Percentiles rank a stretch among this genome's conserved stretches.
Conservation (phyloP, 768 basidiomycete genomes). For the Hygrocybe punicea region DNA sequence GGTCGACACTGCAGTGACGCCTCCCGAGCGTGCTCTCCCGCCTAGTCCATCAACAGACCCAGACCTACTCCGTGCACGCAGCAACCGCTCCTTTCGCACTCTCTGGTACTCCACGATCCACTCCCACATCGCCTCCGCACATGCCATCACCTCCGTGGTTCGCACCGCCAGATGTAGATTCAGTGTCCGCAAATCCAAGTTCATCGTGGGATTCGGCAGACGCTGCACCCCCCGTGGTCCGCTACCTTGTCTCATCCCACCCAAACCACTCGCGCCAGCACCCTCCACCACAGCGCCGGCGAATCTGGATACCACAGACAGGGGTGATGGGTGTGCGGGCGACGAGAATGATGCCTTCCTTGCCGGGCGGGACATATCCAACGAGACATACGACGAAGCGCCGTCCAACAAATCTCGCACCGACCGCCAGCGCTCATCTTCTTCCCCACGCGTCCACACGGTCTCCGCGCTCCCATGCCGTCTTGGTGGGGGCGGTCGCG, state of each 20-base stretch:
- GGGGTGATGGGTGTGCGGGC: background rate
- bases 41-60: conserved; percentile 12
- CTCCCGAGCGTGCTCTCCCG: conserved; percentile 8
- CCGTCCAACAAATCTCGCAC: conserved; percentile 36
- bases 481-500: background rate
- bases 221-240: conserved; percentile 26
- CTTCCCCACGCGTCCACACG: background rate
- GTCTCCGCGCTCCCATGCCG: background rate
- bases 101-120: conserved; percentile 57
- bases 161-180: conserved; percentile 63
- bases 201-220: conserved; percentile 53
- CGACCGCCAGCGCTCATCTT: conserved; percentile 36
- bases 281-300: too few relatives aligned
- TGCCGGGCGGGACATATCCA: conserved; percentile 48
- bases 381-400: conserved; percentile 43
- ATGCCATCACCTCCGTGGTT: conserved; percentile 62
- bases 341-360: conserved; percentile 27
- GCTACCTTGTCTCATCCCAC: background rate
- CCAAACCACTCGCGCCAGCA: too few relatives aligned
- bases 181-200: conserved; percentile 55
- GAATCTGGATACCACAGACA: background rate
- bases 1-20: conserved; percentile 5
- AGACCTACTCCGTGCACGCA: conserved; percentile 6
- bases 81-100: conserved; percentile 8
- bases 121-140: conserved; percentile 78